Base-by-base conservation (phyloP, 208 protist species). In the Crithidia fasciculata region DNA sequence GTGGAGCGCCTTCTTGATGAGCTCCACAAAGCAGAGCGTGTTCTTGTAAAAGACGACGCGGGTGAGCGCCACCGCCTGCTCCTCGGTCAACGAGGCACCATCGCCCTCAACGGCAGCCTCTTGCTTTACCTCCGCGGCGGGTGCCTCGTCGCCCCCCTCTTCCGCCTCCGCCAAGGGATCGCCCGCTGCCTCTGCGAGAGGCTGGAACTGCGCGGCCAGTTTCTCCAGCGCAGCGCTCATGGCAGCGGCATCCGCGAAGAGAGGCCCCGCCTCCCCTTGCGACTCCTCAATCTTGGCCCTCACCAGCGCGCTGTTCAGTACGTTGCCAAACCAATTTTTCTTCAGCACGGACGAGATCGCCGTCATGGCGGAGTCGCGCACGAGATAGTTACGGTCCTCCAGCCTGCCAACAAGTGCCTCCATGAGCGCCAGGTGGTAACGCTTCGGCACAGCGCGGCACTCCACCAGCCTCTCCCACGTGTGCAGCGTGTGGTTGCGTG, bases 241-340 rank as follows among this genome's bases (percentile, higher is more conserved):
- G 45, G 58, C 74, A 53, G 50, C 69, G 0, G 66, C 62, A 5
- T 80, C 76, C 19, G 52, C 53, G 69, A 94, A 94, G 3, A 76
- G 43, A 1, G 50, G 44, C 9, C 47, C 15, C 2, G 77, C 86
- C 40, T 87, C 74, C 2, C 39, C 68, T 12, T 50, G 16, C 13
- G 83, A 60, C 70, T 95, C 86, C 7, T 67, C 44, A 4, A 93
- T 57, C 62, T 92, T 94, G 43, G 82, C 72, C 39, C 71, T n/a
- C 44, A 95, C 40, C 44, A 93, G 83, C 9, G 71, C 44, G 36
- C 47, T 71, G 67, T 81, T 91, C 8, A 97, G 81, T 43, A 97
- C 90, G 66, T 85, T 83, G 44, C 90, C 89, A 74, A 94, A 97
- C 92, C 92, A 97, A 56, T 93, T 95, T 55, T 92, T 92, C 49